A percentile compares a stretch with the other conserved stretches of the same genome.
Evolutionary conservation across 2,329 filamentous ascomycete species (phyloP).

Genomic region (Didymella exigua): DNA sequence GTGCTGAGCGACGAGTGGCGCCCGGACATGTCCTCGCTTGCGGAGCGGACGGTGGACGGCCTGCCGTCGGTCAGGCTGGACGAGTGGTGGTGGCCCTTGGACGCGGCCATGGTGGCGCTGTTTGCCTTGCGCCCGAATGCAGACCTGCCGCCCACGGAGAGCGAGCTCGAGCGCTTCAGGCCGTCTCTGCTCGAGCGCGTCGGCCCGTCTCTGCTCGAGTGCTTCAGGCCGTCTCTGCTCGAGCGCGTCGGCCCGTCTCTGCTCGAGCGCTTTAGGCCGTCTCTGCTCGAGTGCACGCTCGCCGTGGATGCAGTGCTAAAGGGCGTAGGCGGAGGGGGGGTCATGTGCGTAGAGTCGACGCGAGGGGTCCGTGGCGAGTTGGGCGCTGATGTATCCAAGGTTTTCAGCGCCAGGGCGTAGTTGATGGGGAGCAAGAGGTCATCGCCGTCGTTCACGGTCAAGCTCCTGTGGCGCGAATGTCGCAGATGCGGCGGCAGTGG

Average conservation of each 20-base stretch:
- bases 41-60: slow-evolving; percentile 27
- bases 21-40: slow-evolving; percentile 40
- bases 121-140: slow-evolving; percentile 35
- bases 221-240: slow-evolving; percentile 25
- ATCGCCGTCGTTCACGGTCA: slow-evolving; percentile 43
- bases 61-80: slow-evolving; percentile 35
- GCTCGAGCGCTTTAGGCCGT: too few relatives aligned
- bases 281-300: slow-evolving; percentile 27
- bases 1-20: slow-evolving; percentile 38
- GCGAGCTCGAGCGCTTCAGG: slow-evolving; percentile 35
- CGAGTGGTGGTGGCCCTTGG: slow-evolving; percentile 34
- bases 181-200: slow-evolving; percentile 26
- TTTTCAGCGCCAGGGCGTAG: slow-evolving; percentile 47
- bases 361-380: slow-evolving; percentile 17
- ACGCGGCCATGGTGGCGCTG: slow-evolving; percentile 26
- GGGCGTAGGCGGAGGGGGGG: slow-evolving; percentile 23
- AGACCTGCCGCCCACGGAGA: slow-evolving; percentile 41
- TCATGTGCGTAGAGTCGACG: slow-evolving; percentile 16
- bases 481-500: slow-evolving; percentile 13
- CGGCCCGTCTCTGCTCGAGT: too few relatives aligned
- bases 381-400: slow-evolving; percentile 33
- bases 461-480: slow-evolving; percentile 39
- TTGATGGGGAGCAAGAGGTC: slow-evolving; percentile 47
- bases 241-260: too few relatives aligned
- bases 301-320: slow-evolving; percentile 30